phyloP scores from a whole-genome alignment of 2,329 filamentous ascomycete genomes.

The Penicillium sp. region DNA sequence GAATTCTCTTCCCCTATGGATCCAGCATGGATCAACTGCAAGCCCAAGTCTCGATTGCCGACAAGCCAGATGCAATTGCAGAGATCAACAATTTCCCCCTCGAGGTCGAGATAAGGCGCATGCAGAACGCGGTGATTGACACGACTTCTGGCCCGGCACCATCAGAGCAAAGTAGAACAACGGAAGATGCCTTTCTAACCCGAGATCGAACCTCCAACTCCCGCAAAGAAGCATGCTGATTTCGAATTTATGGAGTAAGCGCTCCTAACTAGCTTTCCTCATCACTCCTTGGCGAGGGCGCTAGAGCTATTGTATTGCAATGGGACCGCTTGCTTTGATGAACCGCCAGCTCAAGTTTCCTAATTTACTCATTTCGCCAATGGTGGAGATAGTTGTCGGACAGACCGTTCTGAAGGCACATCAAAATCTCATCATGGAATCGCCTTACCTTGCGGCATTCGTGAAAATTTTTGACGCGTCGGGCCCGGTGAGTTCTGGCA shows the following conservation, averaged over 20 bases:
- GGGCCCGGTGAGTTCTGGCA: slow-evolving; percentile 52
- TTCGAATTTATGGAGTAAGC: slow-evolving; percentile 34
- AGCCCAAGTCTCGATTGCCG: slow-evolving; percentile 3
- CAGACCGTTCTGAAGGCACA: slow-evolving; percentile 72
- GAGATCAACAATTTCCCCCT: slow-evolving; percentile 14
- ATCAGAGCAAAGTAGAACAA: neutral
- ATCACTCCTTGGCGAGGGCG: neutral
- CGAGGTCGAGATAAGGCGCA: slow-evolving; percentile 29
- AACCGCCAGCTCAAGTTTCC: slow-evolving; percentile 6
- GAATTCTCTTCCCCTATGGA: neutral
- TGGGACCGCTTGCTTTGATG: neutral
- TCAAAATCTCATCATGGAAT: slow-evolving; percentile 70
- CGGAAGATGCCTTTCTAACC: slow-evolving; percentile 22
- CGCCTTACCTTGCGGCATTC: slow-evolving; percentile 68
- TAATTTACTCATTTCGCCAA: slow-evolving; percentile 64
- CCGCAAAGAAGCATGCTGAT: slow-evolving; percentile 19
- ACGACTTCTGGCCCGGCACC: slow-evolving; percentile 11
- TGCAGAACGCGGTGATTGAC: slow-evolving; percentile 14
- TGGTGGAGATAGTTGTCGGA: slow-evolving; percentile 67
- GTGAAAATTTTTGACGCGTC: slow-evolving; percentile 62
- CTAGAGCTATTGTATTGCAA: neutral
- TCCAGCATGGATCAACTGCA: neutral
- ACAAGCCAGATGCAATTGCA: neutral
- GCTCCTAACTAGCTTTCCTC: neutral
- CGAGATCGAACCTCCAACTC: slow-evolving; percentile 10